These are phyloP conservation scores for Thecaphora thlaspeos DNA, from an alignment of 1,284 basidiomycete species.

Conservation along the genomic window DNA sequence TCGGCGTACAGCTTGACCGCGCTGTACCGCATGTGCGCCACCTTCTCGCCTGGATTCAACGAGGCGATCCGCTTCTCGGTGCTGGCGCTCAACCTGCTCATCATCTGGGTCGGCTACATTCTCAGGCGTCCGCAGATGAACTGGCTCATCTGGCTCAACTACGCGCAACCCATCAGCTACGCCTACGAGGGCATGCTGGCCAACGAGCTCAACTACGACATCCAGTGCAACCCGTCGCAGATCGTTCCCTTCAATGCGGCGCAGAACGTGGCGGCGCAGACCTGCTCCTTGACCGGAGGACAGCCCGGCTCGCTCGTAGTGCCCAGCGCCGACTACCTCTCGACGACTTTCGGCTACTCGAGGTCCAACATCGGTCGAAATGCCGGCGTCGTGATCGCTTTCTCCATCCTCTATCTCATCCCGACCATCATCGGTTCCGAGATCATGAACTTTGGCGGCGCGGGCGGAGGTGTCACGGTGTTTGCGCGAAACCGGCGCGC, in stretches of 20 bases:
- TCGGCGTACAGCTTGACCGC: conserved; percentile 39
- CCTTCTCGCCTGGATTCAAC: conserved; percentile 58
- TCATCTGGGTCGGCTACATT: conserved; percentile 57
- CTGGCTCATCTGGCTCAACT: conserved; percentile 74
- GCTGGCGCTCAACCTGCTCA: conserved; percentile 35
- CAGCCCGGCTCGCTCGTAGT: conserved; percentile 58
- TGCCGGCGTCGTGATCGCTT: conserved; percentile 60
- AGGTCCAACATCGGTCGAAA: conserved; percentile 61
- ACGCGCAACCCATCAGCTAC: conserved; percentile 64
- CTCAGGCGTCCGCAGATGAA: conserved; percentile 62
- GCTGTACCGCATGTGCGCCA: conserved; percentile 38
- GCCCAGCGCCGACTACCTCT: conserved; percentile 62
- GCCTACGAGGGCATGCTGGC: conserved; percentile 69
- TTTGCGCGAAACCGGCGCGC: conserved; percentile 35
- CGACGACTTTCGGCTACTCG: conserved; percentile 67
- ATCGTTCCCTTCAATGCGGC: conserved; percentile 18
- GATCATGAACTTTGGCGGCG: conserved; percentile 40
- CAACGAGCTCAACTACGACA: conserved; percentile 60
- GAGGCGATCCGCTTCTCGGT: conserved; percentile 36
- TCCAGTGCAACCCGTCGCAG: conserved; percentile 25
- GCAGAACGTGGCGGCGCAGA: conserved; percentile 22
- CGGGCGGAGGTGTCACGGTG: conserved; percentile 48
- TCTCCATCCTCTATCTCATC: conserved; percentile 45
- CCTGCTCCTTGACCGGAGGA: conserved; percentile 61
- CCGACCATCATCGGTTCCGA: conserved; percentile 42